A percentile compares a stretch with the other conserved stretches of the same genome.
Evolutionary conservation across 768 basidiomycete genomes (phyloP).

Genomic region (Rhizopogon sp.): DNA sequence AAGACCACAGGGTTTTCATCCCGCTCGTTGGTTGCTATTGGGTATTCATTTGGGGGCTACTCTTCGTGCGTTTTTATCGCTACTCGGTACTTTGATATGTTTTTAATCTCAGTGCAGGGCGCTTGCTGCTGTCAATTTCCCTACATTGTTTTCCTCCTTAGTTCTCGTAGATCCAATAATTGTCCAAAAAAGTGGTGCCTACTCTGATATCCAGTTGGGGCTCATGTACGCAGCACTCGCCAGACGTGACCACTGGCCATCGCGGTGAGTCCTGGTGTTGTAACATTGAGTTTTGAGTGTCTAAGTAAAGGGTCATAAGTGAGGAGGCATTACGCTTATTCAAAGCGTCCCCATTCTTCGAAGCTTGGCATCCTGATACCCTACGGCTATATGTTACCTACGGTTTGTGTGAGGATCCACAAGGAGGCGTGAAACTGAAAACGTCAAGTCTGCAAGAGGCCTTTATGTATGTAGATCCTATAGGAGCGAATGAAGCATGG

Average conservation of each 20-base stretch:
- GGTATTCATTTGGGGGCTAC: conserved; percentile 85
- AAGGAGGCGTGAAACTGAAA: conserved; percentile 52
- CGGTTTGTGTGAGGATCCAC: conserved; percentile 35
- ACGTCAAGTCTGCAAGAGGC: conserved; percentile 65
- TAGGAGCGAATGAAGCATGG: conserved; percentile 20
- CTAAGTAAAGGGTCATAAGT: conserved; percentile 25
- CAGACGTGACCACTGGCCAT: conserved; percentile 61
- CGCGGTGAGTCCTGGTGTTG: conserved; percentile 36
- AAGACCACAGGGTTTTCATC: conserved; percentile 40
- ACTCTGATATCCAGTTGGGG: neutral
- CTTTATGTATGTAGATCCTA: conserved; percentile 48
- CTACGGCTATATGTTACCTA: conserved; percentile 58
- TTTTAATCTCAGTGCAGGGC: conserved; percentile 31
- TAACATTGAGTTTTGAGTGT: neutral
- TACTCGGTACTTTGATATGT: neutral
- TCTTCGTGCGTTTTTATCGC: conserved; percentile 48
- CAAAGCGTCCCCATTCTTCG: conserved; percentile 58
- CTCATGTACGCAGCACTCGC: conserved; percentile 41
- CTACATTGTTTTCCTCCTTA: conserved; percentile 65
- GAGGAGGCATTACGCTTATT: conserved; percentile 55
- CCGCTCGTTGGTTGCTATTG: conserved; percentile 62
- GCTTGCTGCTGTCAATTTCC: conserved; percentile 60
- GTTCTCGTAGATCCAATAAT: conserved; percentile 81
- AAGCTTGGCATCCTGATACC: conserved; percentile 60
- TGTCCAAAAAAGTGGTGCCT: conserved; percentile 10